A percentile compares a stretch with the other conserved stretches of the same genome.
Conservation (phyloP, 257 asterid genomes). For the Penstemon davidsonii region DNA sequence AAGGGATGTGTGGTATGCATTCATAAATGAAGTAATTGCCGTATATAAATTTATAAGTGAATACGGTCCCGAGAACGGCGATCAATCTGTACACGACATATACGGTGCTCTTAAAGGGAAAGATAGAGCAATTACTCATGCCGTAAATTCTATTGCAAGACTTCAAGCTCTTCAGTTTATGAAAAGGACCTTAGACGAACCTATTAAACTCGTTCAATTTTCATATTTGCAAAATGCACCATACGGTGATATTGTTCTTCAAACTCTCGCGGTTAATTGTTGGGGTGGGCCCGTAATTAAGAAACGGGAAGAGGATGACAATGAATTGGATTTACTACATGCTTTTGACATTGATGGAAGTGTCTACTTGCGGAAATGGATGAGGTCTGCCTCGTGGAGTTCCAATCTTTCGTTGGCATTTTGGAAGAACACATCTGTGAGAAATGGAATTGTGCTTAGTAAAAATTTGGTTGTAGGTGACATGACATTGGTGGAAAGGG, state of each 20-base stretch:
- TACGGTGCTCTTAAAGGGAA: slow-evolving; percentile 82
- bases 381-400: slow-evolving; percentile 83
- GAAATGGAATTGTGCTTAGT: slow-evolving; percentile 69
- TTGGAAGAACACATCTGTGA: slow-evolving; percentile 57
- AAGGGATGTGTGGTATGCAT: slow-evolving; percentile 93
- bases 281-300: slow-evolving; percentile 84
- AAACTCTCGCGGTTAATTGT: slow-evolving; percentile 82
- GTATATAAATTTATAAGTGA: slow-evolving; percentile 67
- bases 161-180: slow-evolving; percentile 87
- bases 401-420: slow-evolving; percentile 70
- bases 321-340: slow-evolving; percentile 36
- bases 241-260: slow-evolving; percentile 73
- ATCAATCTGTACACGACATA: slow-evolving; percentile 54
- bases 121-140: slow-evolving; percentile 56
- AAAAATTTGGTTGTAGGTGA: slow-evolving; percentile 80
- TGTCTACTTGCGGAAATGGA: slow-evolving; percentile 84
- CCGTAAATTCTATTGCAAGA: slow-evolving; percentile 68
- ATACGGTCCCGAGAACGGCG: slow-evolving; percentile 75
- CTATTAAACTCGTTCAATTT: slow-evolving; percentile 74
- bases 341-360: slow-evolving; percentile 84
- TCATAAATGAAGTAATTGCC: slow-evolving; percentile 66
- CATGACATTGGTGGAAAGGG: slow-evolving; percentile 68
- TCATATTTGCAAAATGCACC: slow-evolving; percentile 75
- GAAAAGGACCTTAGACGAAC: slow-evolving; percentile 77
- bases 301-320: slow-evolving; percentile 35